A percentile compares a stretch with the other conserved stretches of the same genome.
phyloP scores from a whole-genome alignment of 148 eudicot species.

The Polygonum aviculare region DNA sequence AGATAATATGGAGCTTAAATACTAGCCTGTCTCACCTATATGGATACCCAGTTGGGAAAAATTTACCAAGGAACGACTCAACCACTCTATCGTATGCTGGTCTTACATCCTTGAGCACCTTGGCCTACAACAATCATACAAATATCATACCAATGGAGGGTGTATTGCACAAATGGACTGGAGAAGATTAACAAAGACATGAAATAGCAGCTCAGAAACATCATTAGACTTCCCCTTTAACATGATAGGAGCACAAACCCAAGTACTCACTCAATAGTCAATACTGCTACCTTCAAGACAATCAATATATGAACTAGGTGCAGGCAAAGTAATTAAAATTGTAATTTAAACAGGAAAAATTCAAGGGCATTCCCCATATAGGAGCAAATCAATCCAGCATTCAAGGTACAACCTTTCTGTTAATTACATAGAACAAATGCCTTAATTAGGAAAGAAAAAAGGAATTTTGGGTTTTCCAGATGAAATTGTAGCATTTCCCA shows the following conservation, averaged over 20 bases:
- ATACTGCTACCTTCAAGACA: neutral
- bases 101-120: constrained; percentile 65
- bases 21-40: constrained; percentile 48
- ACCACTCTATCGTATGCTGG: constrained; percentile 44
- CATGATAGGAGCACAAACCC: neutral
- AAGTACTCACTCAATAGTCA: neutral
- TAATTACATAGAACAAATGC: neutral
- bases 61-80: constrained; percentile 75
- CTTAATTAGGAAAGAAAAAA: neutral
- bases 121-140: constrained; percentile 36
- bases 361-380: neutral
- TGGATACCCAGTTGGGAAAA: constrained; percentile 95
- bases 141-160: neutral
- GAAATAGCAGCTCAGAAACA: neutral
- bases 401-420: neutral
- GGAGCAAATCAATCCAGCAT: neutral
- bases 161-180: neutral
- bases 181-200: neutral
- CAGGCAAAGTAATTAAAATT: neutral
- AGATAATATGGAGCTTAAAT: neutral
- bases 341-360: neutral
- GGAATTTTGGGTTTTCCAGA: neutral
- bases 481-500: neutral
- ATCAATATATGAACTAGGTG: neutral
- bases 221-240: neutral